Evolutionary conservation across 2,329 filamentous ascomycete species (phyloP), one percentile per base, ranked within the genome.

Genomic region (Fusarium hostae): DNA sequence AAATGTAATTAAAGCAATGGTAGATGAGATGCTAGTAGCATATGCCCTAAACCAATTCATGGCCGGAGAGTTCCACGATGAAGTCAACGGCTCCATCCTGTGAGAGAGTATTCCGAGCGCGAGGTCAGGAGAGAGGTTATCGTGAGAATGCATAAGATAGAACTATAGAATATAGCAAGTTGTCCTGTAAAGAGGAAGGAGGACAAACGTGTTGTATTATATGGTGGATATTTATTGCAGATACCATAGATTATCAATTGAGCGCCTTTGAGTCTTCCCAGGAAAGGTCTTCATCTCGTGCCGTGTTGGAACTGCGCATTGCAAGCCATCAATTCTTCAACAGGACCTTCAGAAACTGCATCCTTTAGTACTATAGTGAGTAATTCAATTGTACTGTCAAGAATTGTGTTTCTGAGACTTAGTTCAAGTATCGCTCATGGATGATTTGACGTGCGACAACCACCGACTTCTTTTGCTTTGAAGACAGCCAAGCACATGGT

Each of bases 41-140:
- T 62, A 55, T 30, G 30, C 32, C 32, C 66, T 61, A 9, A 41
- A 45, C 1, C 51, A 54, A 32, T 3, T 62, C 8, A 65, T 70
- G 45, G 67, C 66, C 2, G 28, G 56, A n/a, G 39, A 12, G 5
- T 45, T 66, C 35, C 28, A 56, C 9, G 24, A 62, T 1, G 8
- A 44, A 13, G 48, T 43, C 6, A 4, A 34, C 2, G 44, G 39
- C 3, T 40, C 50, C 4, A 55, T 70, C 11, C 37, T 45, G 24
- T 20, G 24, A 20, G 8, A 9, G 43, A 45, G 11, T 2, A 20
- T 1, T 1, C 1, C 2, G 16, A 11, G 16, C 0, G 11, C 18
- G 16, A 45, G 24, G 43, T 3, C 18, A 45, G 8, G 16, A 45
- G 12, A 9, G 43, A 45, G 18, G 4, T 20, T 13, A 20, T 28